Evolutionary conservation across 306 rosid genomes (phyloP), one percentile per base, ranked within the genome.

Genomic region (Mimosa bimucronata): DNA sequence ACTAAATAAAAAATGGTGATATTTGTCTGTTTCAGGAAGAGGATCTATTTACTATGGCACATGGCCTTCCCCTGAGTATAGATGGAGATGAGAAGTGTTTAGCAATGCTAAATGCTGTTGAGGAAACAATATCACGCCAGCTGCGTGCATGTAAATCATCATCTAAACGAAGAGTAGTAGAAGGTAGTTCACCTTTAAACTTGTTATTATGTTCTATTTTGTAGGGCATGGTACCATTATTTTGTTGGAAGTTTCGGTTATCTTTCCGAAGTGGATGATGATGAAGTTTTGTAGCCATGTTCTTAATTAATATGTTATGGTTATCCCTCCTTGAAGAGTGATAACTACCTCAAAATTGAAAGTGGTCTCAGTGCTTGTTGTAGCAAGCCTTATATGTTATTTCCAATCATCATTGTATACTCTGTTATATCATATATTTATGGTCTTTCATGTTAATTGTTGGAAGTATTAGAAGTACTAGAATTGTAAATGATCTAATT

Each of bases 41-140:
- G 88, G 98, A 95, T 88, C 84, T 95, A 67, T 92, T 95, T 83
- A 91, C 85, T 62, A 90, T 95, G 97, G 73, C 92, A 82, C 90
- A 90, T 88, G 98, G 98, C 83, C 98, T 95, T 84, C 93, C 98
- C 82, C 79, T 95, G 85, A 79, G 82, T 84, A 92, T 89, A 83
- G 94, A 95, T 79, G 90, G 96, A 85, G 97, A 95, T 83, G 97
- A 91, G 41, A 92, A 83, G 89, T 91, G 95, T 88, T 89, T 89
- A 75, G 76, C 98, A 67, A 73, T 90, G 90, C 83, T 95, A 83
- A 90, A 95, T 84, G 94, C 97, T 30, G 96, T 95, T 77, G 98
- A 95, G 86, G 98, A 92, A 83, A 91, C 96, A 74, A 78, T 86
- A 76, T 89, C 87, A 79, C 98, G 98, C 82, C 98, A 95, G 76